phyloP scores from a whole-genome alignment of 2,329 filamentous ascomycete species.

The Aspergillus persii region DNA sequence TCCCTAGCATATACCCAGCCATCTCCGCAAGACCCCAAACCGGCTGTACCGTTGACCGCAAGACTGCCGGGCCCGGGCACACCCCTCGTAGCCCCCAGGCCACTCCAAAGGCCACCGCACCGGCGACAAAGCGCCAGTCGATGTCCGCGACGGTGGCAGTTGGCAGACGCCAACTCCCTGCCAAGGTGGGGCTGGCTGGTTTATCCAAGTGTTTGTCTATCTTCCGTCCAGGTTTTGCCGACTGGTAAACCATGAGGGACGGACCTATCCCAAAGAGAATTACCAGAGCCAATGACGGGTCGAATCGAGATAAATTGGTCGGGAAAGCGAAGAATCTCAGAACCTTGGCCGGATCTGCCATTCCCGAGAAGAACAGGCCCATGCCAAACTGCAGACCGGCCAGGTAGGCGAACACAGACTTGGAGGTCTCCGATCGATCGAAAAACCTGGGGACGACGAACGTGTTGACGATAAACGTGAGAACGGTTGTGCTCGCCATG shows the following conservation, averaged over 20 bases:
- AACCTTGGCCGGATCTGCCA: slow-evolving; percentile 52
- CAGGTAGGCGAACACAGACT: slow-evolving; percentile 42
- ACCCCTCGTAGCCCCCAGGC: slow-evolving; percentile 53
- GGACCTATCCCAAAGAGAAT: slow-evolving; percentile 52
- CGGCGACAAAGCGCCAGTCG: slow-evolving; percentile 49
- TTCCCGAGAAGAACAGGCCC: slow-evolving; percentile 52
- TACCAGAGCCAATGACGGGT: slow-evolving; percentile 51
- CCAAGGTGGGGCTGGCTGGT: slow-evolving; percentile 39
- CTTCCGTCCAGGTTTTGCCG: slow-evolving; percentile 27
- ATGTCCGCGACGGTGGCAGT: slow-evolving; percentile 47
- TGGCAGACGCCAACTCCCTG: slow-evolving; percentile 43
- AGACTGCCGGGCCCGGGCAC: slow-evolving; percentile 52
- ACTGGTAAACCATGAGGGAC: slow-evolving; percentile 39
- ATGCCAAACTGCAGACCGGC: slow-evolving; percentile 52
- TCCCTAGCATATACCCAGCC: slow-evolving; percentile 47
- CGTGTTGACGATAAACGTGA: slow-evolving; percentile 33
- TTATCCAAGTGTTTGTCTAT: slow-evolving; percentile 22
- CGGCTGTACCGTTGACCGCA: slow-evolving; percentile 48
- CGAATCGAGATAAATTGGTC: slow-evolving; percentile 45
- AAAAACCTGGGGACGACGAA: slow-evolving; percentile 33
- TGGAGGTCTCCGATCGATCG: slow-evolving; percentile 30
- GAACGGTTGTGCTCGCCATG: slow-evolving; percentile 30
- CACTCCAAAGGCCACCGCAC: slow-evolving; percentile 49
- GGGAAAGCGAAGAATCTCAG: slow-evolving; percentile 49
- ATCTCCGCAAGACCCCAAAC: slow-evolving; percentile 49